Percentiles rank a stretch among this genome's conserved stretches.
Evolutionary conservation across 345 rosid genomes (phyloP).

Genomic region (Euphorbia tirucalli): DNA sequence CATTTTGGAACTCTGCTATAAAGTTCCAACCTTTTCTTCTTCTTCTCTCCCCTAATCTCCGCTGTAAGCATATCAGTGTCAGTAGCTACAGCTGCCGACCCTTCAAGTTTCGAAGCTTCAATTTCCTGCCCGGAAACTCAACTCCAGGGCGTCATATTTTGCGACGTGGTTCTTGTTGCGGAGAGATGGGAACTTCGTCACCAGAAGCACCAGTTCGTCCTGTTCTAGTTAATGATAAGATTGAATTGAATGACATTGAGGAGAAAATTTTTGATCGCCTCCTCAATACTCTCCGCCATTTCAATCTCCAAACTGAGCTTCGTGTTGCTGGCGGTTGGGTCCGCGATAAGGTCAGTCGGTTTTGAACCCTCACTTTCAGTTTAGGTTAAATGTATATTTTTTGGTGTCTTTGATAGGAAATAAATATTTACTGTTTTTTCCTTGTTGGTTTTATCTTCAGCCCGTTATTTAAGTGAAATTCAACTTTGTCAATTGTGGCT

Average conservation of each 20-base stretch:
- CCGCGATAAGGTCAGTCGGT: conserved; percentile 72
- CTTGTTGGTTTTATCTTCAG: too few species aligned
- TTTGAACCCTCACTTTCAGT: too few species aligned
- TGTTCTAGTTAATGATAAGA: conserved; percentile 49
- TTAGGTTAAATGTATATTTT: background rate
- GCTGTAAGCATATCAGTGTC: background rate
- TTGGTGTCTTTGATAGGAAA: background rate
- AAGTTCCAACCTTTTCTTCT: conserved; percentile 36
- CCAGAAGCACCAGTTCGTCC: conserved; percentile 15
- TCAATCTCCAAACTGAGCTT: conserved; percentile 65
- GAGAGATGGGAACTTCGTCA: conserved; percentile 35
- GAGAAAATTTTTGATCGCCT: conserved; percentile 66
- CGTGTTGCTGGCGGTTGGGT: conserved; percentile 99
- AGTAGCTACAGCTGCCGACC: background rate
- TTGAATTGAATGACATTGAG: conserved; percentile 66
- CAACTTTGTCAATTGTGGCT: background rate
- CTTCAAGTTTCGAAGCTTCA: conserved; percentile 21
- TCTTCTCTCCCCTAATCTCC: conserved; percentile 17
- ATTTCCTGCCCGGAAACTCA: background rate
- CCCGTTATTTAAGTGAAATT: background rate
- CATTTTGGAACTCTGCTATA: conserved; percentile 28
- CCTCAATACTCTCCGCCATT: conserved; percentile 56
- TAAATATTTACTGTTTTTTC: too few species aligned
- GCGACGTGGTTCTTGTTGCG: conserved; percentile 6
- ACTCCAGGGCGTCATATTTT: conserved; percentile 5